These are phyloP conservation scores for Nicotiana benthamiana DNA, from an alignment of 257 asterid genomes.

Conservation along the genomic window DNA sequence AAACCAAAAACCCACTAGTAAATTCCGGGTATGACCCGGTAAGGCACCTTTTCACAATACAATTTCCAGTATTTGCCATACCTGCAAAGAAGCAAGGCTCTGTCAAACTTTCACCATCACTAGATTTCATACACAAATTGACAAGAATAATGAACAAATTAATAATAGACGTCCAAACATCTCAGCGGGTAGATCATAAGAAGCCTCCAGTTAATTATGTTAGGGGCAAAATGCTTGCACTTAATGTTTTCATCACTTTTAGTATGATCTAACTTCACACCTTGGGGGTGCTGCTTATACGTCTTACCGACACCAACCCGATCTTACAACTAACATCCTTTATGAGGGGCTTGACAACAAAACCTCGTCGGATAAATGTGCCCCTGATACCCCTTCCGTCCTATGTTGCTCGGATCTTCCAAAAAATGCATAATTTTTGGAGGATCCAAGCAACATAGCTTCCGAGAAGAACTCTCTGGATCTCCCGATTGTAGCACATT, in stretches of 20 bases:
- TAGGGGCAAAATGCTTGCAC: not conserved
- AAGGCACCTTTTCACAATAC: constrained; percentile 83
- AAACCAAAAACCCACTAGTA: constrained; percentile 33
- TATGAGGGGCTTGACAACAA: not conserved
- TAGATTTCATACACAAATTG: not conserved
- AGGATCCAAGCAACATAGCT: not conserved
- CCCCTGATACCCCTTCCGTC: not conserved
- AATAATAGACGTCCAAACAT: not conserved
- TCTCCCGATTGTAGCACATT: not conserved
- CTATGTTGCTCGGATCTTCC: not conserved
- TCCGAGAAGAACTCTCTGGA: not conserved
- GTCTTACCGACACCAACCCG: not conserved
- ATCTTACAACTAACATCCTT: not conserved
- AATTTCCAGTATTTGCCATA: constrained; percentile 89
- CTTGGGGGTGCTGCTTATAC: not conserved
- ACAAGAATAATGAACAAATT: not conserved
- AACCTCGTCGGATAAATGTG: not conserved
- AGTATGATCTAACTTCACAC: not conserved
- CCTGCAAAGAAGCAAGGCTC: constrained; percentile 37
- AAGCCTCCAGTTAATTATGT: not conserved
- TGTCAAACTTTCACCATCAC: not conserved
- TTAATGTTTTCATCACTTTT: not conserved
- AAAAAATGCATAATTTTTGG: not conserved
- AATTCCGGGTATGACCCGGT: constrained; percentile 64
- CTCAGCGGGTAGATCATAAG: not conserved